These are phyloP conservation scores for Xanthoconium purpureum DNA, from an alignment of 768 basidiomycete genomes.

Conservation along the genomic window DNA sequence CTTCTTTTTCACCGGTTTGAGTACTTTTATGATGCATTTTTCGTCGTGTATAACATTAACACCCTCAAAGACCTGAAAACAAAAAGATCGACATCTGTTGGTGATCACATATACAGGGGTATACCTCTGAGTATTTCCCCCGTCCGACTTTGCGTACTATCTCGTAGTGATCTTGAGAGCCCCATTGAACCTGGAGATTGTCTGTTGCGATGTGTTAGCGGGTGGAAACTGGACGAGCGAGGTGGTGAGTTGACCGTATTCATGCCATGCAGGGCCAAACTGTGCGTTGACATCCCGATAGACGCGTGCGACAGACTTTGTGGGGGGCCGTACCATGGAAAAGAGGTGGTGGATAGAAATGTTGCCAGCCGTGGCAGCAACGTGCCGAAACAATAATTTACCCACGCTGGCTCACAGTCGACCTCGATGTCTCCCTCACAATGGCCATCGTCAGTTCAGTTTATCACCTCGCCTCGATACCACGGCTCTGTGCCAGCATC, in stretches of 20 bases:
- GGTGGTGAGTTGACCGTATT: conserved; percentile 68
- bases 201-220: conserved; percentile 46
- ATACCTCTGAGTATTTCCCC: conserved; percentile 92
- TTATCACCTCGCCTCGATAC: conserved; percentile 49
- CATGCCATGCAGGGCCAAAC: conserved; percentile 89
- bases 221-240: background rate
- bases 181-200: conserved; percentile 97
- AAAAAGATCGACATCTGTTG: conserved; percentile 12
- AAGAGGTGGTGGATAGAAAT: conserved; percentile 12
- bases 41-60: conserved; percentile 87
- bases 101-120: conserved; percentile 15
- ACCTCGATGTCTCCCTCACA: conserved; percentile 20
- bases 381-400: conserved; percentile 22
- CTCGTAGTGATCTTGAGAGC: conserved; percentile 95
- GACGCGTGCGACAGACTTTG: conserved; percentile 80
- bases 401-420: conserved; percentile 21
- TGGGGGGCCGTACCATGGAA: conserved; percentile 67
- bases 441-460: conserved; percentile 58
- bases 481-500: conserved; percentile 54
- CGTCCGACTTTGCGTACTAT: conserved; percentile 95
- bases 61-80: conserved; percentile 81
- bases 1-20: conserved; percentile 99
- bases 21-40: conserved; percentile 97
- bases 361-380: conserved; percentile 16
- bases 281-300: conserved; percentile 87